These are phyloP conservation scores for Talaromyces piceae DNA, from an alignment of 2,329 filamentous ascomycete species.

Conservation along the genomic window DNA sequence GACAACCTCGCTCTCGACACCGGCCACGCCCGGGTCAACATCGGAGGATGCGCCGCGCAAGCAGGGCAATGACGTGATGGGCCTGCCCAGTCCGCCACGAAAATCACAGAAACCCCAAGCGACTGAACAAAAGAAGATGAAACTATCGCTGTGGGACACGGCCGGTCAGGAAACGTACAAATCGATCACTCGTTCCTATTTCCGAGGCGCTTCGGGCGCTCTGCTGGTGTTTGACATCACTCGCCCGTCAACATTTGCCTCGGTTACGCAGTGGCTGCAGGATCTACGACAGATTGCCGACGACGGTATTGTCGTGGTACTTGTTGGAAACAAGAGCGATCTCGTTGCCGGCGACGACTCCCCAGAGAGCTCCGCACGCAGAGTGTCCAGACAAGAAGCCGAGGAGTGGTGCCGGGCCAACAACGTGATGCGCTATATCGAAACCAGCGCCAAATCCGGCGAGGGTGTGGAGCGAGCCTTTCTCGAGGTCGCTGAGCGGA, in stretches of 20 bases:
- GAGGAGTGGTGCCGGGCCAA: conserved; percentile 82
- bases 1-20: background rate
- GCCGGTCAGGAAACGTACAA: conserved; percentile 98
- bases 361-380: conserved; percentile 33
- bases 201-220: conserved; percentile 69
- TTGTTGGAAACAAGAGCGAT: conserved; percentile 95
- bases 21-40: background rate
- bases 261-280: conserved; percentile 87
- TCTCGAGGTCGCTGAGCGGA: conserved; percentile 84
- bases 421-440: conserved; percentile 85
- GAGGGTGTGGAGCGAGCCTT: conserved; percentile 92
- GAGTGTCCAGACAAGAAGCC: conserved; percentile 76
- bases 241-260: conserved; percentile 72
- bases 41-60: background rate
- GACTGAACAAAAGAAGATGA: conserved; percentile 67
- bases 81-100: conserved; percentile 29
- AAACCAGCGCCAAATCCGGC: conserved; percentile 92
- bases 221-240: conserved; percentile 94
- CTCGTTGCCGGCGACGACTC: conserved; percentile 40
- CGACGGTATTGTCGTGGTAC: conserved; percentile 85
- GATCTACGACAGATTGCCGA: conserved; percentile 93
- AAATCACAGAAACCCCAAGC: conserved; percentile 25
- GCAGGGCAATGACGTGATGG: conserved; percentile 6
- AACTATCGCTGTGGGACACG: conserved; percentile 89
- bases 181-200: conserved; percentile 88